Evolutionary conservation across 371 early-diverging fungal species (phyloP), one percentile per base, ranked within the genome.

Genomic region (Neoconidiobolus thromboides): DNA sequence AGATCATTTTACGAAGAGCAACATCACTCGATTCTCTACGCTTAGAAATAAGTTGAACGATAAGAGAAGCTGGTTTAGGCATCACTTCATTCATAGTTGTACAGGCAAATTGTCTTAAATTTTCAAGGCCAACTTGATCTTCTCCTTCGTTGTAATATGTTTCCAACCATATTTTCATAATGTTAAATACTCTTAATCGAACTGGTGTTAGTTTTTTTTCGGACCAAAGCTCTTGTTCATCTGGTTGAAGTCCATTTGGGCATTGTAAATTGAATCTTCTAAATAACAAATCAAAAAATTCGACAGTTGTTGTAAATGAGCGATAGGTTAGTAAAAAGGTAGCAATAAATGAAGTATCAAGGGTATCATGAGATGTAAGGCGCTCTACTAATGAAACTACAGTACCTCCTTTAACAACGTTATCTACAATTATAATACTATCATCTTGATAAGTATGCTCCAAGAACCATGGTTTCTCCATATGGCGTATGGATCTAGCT

Each of bases 151-250:
- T 71, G 73, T 83, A 92, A 66, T 84, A 84, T 52, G 74, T 73
- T 62, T 93, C 93, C 3, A 96, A 72, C 96, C 96, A 96, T 5
- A 78, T 76, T 63, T 91, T 91, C 66, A 92, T 81, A 5, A 92
- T 80, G 66, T 91, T 92, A 68, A 82, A 86, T 1, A 96, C 93
- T n/a, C 78, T 77, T 57, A 93, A 69, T 6, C 92, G 85, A 42
- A 92, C 80, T 0, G 91, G 86, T 46, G 78, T 86, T 50, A 83
- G 73, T 66, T 94, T 93, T 66, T 83, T 85, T 57, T 91, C 90
- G 53, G 72, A 74, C 94, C 95, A 96, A 1, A 76, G 67, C 12
- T 74, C 76, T 7, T 79, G 55, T 62, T 94, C 89, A 26, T 83
- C 79, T 1, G 68, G 60, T 1, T 67, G 69, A 49, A 96, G 64